phyloP scores from a whole-genome alignment of 2,329 filamentous ascomycete genomes.

The Ascochyta koolunga region DNA sequence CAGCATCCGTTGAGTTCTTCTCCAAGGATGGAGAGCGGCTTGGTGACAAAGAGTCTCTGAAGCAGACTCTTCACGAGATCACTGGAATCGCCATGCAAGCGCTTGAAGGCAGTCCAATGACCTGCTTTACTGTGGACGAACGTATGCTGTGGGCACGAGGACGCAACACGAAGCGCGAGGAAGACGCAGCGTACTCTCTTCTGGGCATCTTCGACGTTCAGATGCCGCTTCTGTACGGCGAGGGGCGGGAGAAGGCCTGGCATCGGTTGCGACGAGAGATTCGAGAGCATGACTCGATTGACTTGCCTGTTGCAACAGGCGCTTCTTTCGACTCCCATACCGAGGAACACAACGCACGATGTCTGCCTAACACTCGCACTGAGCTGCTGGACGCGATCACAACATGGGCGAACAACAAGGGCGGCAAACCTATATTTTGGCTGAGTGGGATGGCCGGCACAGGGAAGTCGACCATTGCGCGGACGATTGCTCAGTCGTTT shows the following conservation, averaged over 20 bases:
- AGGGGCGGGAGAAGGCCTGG: neutral
- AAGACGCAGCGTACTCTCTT: conserved; percentile 9
- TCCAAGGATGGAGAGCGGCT: no score
- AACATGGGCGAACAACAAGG: conserved; percentile 22
- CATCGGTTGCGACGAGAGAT: neutral
- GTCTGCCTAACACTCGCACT: conserved; percentile 33
- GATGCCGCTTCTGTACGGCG: neutral
- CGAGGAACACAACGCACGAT: conserved; percentile 25
- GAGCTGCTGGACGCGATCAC: conserved; percentile 29
- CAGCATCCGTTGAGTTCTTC: no score
- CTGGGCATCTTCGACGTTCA: neutral
- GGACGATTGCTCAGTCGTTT: conserved; percentile 27
- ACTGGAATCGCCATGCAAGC: conserved; percentile 12
- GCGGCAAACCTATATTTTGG: conserved; percentile 39
- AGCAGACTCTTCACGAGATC: conserved; percentile 3
- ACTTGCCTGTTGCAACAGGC: conserved; percentile 10
- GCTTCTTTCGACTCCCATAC: conserved; percentile 25
- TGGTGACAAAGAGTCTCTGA: neutral
- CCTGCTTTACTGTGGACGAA: conserved; percentile 14
- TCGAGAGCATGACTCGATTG: no score
- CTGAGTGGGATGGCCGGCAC: conserved; percentile 28
- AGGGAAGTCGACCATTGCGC: conserved; percentile 22
- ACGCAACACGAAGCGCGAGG: conserved; percentile 17
- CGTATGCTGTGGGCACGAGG: conserved; percentile 10
- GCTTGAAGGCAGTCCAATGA: neutral